Conservation (phyloP, 2,329 filamentous ascomycete species). For the Clarireedia monteithiana region DNA sequence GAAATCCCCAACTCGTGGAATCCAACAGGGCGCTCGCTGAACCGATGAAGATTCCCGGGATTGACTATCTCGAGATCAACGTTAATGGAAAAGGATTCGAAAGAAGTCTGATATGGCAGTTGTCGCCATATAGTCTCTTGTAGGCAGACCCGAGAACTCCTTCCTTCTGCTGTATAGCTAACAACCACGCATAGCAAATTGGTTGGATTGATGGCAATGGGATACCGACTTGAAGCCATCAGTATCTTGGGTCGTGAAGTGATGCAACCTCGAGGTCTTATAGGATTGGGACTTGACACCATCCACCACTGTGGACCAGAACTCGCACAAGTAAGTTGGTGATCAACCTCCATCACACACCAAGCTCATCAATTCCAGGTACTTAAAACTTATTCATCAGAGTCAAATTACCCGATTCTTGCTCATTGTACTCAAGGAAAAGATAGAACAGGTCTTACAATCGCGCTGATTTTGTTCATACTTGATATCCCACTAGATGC, state of each 20-base stretch:
- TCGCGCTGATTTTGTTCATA: constrained; percentile 60
- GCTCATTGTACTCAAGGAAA: constrained; percentile 88
- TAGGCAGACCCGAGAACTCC: constrained; percentile 29
- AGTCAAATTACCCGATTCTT: constrained; percentile 52
- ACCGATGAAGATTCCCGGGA: constrained; percentile 53
- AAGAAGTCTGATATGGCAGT: constrained; percentile 54
- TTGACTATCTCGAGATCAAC: constrained; percentile 60
- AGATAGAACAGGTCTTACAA: constrained; percentile 69
- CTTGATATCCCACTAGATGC: constrained; percentile 48
- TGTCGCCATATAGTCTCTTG: constrained; percentile 61
- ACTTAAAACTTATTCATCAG: constrained; percentile 41
- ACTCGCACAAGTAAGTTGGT: constrained; percentile 39
- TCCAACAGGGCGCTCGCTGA: constrained; percentile 44
- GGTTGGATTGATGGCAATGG: constrained; percentile 53
- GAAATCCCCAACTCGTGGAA: constrained; percentile 37
- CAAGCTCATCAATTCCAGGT: constrained; percentile 27
- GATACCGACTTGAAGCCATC: constrained; percentile 63
- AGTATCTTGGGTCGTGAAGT: constrained; percentile 60
- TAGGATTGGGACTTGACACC: constrained; percentile 42
- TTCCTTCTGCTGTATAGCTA: too few species aligned
- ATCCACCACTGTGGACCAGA: constrained; percentile 32
- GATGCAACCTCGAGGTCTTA: constrained; percentile 64
- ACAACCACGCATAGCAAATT: constrained; percentile 40
- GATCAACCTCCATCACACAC: not conserved
- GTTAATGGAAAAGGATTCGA: constrained; percentile 67